Evolutionary conservation across 805 yeast genomes (phyloP).

Genomic region (Tetrapisispora fleetii): DNA sequence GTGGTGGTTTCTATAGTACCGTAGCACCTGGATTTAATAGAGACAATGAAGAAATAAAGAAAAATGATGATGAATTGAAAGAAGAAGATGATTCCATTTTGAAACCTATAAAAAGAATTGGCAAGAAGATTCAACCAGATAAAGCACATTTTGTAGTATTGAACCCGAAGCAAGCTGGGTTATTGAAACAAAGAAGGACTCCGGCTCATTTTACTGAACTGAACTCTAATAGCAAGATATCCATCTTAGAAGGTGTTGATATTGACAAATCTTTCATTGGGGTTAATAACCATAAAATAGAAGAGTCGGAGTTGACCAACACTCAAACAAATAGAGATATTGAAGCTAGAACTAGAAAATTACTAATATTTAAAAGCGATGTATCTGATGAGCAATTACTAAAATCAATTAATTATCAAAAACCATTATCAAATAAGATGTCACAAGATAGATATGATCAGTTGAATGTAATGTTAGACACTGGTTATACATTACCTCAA

Average conservation of each 20-base stretch:
- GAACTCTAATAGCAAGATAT: constrained; percentile 7
- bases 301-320: not conserved
- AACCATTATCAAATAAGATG: constrained; percentile 13
- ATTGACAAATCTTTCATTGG: constrained; percentile 1
- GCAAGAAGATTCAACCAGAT: constrained; percentile 23
- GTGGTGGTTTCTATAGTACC: not conserved
- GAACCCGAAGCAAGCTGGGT: constrained; percentile 21
- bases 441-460: constrained; percentile 17
- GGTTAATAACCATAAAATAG: not conserved
- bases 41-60: not conserved
- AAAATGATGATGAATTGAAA: not conserved
- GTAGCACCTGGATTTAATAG: not conserved
- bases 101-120: constrained; percentile 6
- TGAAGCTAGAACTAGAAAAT: constrained; percentile 14
- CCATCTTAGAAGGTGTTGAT: constrained; percentile 25
- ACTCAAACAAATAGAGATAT: constrained; percentile 9
- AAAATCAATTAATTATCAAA: constrained; percentile 21
- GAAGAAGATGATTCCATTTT: too few relatives aligned
- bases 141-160: constrained; percentile 22
- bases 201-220: constrained; percentile 9
- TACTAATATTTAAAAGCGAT: constrained; percentile 17
- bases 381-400: constrained; percentile 19
- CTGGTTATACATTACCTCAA: constrained; percentile 22
- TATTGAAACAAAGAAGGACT: constrained; percentile 7
- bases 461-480: constrained; percentile 12